Conservation (phyloP, 495 filamentous ascomycete genomes). For the Pyronema omphalodes region DNA sequence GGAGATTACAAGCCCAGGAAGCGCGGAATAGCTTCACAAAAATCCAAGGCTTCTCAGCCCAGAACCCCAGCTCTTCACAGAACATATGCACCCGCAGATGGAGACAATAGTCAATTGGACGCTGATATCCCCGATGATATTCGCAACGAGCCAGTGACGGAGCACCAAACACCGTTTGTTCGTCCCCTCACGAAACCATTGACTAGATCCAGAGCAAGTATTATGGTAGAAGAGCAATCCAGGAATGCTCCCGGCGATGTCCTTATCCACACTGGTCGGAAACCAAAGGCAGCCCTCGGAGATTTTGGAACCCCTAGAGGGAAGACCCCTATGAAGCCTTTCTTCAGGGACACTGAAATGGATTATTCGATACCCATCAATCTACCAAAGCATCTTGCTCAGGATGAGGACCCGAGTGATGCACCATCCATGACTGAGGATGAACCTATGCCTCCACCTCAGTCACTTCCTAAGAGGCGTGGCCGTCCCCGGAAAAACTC, state of each 20-base stretch:
- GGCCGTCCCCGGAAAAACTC: constrained; percentile 4
- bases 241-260: constrained; percentile 9
- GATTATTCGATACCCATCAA: constrained; percentile 17
- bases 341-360: constrained; percentile 12
- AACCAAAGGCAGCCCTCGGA: constrained; percentile 2
- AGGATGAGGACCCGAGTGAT: constrained; percentile 1
- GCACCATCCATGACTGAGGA: background rate
- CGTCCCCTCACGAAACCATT: constrained; percentile 11
- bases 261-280: constrained; percentile 6
- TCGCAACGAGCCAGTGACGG: constrained; percentile 32
- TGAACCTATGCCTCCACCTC: background rate
- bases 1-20: background rate
- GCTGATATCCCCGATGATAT: constrained; percentile 48
- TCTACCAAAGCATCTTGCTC: constrained; percentile 14
- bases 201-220: constrained; percentile 14
- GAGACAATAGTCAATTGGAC: constrained; percentile 41
- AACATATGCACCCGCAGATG: constrained; percentile 31
- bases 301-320: background rate
- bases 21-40: background rate
- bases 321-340: constrained; percentile 4
- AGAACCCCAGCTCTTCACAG: background rate
- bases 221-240: constrained; percentile 14
- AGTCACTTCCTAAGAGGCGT: constrained; percentile 4
- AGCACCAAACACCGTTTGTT: constrained; percentile 18
- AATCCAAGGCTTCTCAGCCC: background rate